Conservation (phyloP, 306 rosid species). For the Gynostemma pentaphyllum region DNA sequence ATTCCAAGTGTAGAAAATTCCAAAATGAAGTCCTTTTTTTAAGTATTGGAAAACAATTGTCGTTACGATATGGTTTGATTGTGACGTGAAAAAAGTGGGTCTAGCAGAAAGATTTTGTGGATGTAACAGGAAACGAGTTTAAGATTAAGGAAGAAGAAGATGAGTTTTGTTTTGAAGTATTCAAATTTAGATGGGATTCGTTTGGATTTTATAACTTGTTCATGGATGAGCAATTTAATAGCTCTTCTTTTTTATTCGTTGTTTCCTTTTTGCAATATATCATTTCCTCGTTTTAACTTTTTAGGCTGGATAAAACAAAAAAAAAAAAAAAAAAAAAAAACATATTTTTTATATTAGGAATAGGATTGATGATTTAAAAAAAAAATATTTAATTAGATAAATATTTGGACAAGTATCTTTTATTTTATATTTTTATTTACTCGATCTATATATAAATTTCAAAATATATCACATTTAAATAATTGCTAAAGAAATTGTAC, state of each 20-base stretch:
- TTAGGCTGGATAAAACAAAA: too few relatives aligned
- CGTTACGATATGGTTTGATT: constrained; percentile 14
- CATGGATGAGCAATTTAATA: background rate
- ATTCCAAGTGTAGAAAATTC: constrained; percentile 19
- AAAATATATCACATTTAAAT: too few relatives aligned
- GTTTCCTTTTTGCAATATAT: background rate
- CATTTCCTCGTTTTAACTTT: background rate
- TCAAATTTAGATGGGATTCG: constrained; percentile 5
- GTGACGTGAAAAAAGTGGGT: constrained; percentile 17
- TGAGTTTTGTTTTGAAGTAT: background rate
- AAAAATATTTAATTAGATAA: too few relatives aligned
- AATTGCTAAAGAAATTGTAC: too few relatives aligned
- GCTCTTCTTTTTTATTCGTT: background rate
- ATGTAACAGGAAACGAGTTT: constrained; percentile 4
- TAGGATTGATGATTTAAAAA: too few relatives aligned
- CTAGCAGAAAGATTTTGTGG: background rate
- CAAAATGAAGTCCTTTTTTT: background rate
- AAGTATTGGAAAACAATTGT: constrained; percentile 12
- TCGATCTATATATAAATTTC: too few relatives aligned
- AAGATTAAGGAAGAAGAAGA: background rate
- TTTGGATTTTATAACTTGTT: background rate
- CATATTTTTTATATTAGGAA: too few relatives aligned
- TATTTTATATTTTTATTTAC: too few relatives aligned
- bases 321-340: too few relatives aligned
- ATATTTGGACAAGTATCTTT: too few relatives aligned